Conservation (phyloP, 345 rosid genomes). For the Bretschneidera sinensis region DNA sequence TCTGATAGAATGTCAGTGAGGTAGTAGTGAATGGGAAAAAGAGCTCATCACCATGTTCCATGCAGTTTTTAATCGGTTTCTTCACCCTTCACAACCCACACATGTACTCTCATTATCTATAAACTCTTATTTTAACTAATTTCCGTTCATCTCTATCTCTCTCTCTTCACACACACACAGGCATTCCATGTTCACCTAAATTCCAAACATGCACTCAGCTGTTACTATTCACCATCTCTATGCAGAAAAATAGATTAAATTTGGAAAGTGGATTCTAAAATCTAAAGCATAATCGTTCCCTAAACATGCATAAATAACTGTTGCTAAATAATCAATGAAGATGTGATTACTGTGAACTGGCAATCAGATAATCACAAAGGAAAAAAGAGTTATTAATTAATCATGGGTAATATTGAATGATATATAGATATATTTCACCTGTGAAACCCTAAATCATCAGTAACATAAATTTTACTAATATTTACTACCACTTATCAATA, state of each 20-base stretch:
- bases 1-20: conserved; percentile 66
- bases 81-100: not conserved
- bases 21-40: conserved; percentile 43
- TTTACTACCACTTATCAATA: too few relatives aligned
- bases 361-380: not conserved
- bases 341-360: not conserved
- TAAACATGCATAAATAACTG: not conserved
- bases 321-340: too few relatives aligned
- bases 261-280: too few relatives aligned
- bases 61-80: conserved; percentile 24
- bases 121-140: not conserved
- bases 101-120: not conserved
- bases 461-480: too few relatives aligned
- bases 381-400: too few relatives aligned
- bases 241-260: not conserved
- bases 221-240: not conserved
- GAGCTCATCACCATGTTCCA: conserved; percentile 35
- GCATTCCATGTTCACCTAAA: not conserved
- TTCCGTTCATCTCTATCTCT: not conserved
- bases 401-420: not conserved
- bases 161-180: conserved; percentile 7
- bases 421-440: too few relatives aligned
- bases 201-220: not conserved
- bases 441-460: too few relatives aligned
- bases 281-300: not conserved